A percentile compares a stretch with the other conserved stretches of the same genome.
These are phyloP conservation scores for Mortierella claussenii DNA, from an alignment of 192 early-diverging fungal species.

Conservation along the genomic window DNA sequence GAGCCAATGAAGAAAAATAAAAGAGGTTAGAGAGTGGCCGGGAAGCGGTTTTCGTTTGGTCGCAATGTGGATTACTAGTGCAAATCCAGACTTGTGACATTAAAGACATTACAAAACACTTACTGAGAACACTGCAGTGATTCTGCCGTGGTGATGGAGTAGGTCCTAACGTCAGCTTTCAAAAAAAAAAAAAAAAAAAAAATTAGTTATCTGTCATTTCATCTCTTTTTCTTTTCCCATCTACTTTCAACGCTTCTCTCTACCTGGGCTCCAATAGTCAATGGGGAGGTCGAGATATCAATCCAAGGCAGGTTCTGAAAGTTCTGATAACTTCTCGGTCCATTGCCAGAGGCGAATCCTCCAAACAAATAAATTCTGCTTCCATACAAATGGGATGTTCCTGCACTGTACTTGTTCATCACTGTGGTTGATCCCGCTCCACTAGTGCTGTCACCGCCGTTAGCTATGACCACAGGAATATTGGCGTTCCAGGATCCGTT, in stretches of 20 bases:
- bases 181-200: background rate
- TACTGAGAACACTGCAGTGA: conserved; percentile 51
- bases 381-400: conserved; percentile 19
- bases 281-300: conserved; percentile 24
- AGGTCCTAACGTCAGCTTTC: conserved; percentile 20
- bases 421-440: background rate
- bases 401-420: conserved; percentile 22
- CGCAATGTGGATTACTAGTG: background rate
- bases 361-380: conserved; percentile 40
- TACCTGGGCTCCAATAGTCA: conserved; percentile 29
- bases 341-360: conserved; percentile 12
- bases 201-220: background rate
- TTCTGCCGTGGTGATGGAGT: conserved; percentile 22
- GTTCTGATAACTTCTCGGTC: conserved; percentile 15
- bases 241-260: background rate
- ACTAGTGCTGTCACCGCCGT: background rate
- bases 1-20: too few species aligned
- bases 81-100: background rate
- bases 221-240: conserved; percentile 5
- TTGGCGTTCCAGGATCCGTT: conserved; percentile 32
- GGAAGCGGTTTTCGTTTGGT: background rate
- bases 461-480: conserved; percentile 7
- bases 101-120: too few species aligned
- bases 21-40: background rate
- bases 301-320: conserved; percentile 32